Conservation (phyloP, 1,284 basidiomycete genomes). For the Pseudozyma sp. region DNA sequence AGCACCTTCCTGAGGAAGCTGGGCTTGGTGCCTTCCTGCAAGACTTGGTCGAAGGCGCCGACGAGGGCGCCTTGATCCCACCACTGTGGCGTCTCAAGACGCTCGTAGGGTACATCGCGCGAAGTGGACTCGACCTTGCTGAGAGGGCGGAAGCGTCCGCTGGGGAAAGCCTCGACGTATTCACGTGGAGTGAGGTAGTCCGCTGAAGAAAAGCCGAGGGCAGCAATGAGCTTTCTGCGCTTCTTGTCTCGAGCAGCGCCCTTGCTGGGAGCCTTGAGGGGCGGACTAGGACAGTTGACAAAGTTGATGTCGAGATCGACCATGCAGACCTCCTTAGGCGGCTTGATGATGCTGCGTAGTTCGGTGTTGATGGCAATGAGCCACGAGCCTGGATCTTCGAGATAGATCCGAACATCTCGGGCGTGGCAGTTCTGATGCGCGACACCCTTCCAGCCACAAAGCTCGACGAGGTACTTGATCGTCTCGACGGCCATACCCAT, state of each 20-base stretch:
- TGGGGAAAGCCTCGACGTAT: slow-evolving; percentile 94
- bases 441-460: slow-evolving; percentile 93
- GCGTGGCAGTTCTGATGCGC: slow-evolving; percentile 74
- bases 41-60: slow-evolving; percentile 85
- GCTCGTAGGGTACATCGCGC: slow-evolving; percentile 84
- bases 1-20: slow-evolving; percentile 59
- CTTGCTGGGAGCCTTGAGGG: slow-evolving; percentile 80
- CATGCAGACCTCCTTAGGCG: slow-evolving; percentile 82
- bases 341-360: slow-evolving; percentile 80
- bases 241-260: slow-evolving; percentile 87
- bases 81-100: slow-evolving; percentile 87
- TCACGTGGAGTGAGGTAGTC: slow-evolving; percentile 73
- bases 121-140: slow-evolving; percentile 79
- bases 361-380: slow-evolving; percentile 91
- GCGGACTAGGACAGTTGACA: slow-evolving; percentile 82
- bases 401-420: slow-evolving; percentile 86
- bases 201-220: slow-evolving; percentile 50
- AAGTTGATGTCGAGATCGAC: slow-evolving; percentile 95
- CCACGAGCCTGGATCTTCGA: slow-evolving; percentile 80
- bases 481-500: slow-evolving; percentile 88
- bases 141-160: slow-evolving; percentile 74
- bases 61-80: slow-evolving; percentile 90
- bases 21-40: slow-evolving; percentile 56
- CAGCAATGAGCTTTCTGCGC: slow-evolving; percentile 75
- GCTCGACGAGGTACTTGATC: slow-evolving; percentile 89